These are phyloP conservation scores for Termitomyces sp. DNA, from an alignment of 768 basidiomycete genomes.

Conservation along the genomic window DNA sequence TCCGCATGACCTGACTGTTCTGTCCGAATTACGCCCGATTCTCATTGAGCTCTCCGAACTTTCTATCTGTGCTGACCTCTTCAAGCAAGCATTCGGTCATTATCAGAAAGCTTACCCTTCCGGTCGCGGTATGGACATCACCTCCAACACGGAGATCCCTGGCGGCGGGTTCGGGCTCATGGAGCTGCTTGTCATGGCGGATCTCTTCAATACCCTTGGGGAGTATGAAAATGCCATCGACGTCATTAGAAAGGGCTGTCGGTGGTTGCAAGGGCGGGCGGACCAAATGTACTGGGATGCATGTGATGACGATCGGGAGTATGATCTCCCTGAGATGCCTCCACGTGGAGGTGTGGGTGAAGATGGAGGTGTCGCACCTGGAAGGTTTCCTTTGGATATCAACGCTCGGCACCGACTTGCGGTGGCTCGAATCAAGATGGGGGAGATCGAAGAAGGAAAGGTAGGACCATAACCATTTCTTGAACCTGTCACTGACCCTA, in stretches of 20 bases:
- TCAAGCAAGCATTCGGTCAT: slow-evolving; percentile 69
- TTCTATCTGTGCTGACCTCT: slow-evolving; percentile 55
- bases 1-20: slow-evolving; percentile 74
- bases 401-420: slow-evolving; percentile 82
- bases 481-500: neutral
- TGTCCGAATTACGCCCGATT: slow-evolving; percentile 73
- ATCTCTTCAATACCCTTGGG: slow-evolving; percentile 70
- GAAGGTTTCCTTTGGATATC: slow-evolving; percentile 60
- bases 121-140: slow-evolving; percentile 27
- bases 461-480: slow-evolving; percentile 33
- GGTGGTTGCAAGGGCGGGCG: slow-evolving; percentile 88
- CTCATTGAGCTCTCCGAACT: slow-evolving; percentile 72
- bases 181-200: slow-evolving; percentile 80
- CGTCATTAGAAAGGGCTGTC: slow-evolving; percentile 65
- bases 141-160: slow-evolving; percentile 20
- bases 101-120: slow-evolving; percentile 48
- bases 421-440: slow-evolving; percentile 74
- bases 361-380: slow-evolving; percentile 45
- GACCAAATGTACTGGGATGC: slow-evolving; percentile 76
- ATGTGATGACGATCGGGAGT: slow-evolving; percentile 87
- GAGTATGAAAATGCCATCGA: slow-evolving; percentile 64
- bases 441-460: slow-evolving; percentile 76
- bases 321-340: slow-evolving; percentile 43
- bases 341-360: slow-evolving; percentile 23
- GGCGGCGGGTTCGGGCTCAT: slow-evolving; percentile 56